These are phyloP conservation scores for Penicillium decumbens DNA, from an alignment of 2,329 filamentous ascomycete species.

Conservation along the genomic window DNA sequence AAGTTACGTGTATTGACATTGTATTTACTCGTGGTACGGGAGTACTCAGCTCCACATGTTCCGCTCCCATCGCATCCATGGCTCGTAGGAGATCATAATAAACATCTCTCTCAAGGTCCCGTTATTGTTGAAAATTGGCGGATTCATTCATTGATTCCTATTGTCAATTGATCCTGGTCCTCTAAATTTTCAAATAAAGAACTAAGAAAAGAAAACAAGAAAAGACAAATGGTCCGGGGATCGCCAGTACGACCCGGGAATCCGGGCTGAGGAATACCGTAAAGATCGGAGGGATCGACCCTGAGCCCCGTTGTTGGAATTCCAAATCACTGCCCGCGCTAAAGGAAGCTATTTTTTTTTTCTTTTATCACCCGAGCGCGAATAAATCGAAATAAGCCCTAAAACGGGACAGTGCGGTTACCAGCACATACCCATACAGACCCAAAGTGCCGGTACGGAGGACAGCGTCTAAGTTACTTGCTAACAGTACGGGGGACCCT, in stretches of 20 bases:
- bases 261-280: constrained; percentile 25
- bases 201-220: background rate
- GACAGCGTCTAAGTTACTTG: too few species aligned
- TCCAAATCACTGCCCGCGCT: constrained; percentile 24
- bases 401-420: background rate
- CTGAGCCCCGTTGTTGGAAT: constrained; percentile 27
- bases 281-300: constrained; percentile 28
- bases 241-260: constrained; percentile 26
- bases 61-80: background rate
- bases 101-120: background rate
- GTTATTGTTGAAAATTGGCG: too few species aligned
- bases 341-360: constrained; percentile 4
- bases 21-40: background rate
- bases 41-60: background rate
- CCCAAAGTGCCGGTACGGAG: constrained; percentile 13
- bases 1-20: constrained; percentile 11
- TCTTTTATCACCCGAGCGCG: background rate
- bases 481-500: too few species aligned
- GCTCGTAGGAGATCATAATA: background rate
- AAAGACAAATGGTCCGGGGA: constrained; percentile 16
- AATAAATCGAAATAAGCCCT: background rate
- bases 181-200: background rate
- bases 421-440: constrained; percentile 2
- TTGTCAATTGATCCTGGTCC: too few species aligned
- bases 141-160: too few species aligned